A percentile compares a stretch with the other conserved stretches of the same genome.
Conservation (phyloP, 2,329 filamentous ascomycete genomes). For the Cytospora mali region DNA sequence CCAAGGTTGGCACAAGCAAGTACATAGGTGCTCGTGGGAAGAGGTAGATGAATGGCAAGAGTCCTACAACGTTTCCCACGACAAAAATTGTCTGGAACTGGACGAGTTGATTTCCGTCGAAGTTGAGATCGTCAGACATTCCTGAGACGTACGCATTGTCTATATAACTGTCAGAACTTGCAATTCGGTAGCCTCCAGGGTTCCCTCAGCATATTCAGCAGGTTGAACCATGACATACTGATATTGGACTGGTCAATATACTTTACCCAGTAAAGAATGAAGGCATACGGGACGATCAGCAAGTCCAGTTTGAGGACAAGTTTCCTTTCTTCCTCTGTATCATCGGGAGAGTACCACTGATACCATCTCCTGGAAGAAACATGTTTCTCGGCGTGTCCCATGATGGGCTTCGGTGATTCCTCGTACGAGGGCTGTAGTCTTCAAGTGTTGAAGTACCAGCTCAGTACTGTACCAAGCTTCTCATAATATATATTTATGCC, state of each 20-base stretch:
- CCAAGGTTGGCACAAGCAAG: constrained; percentile 33
- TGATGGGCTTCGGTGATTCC: not conserved
- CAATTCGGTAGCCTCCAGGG: not conserved
- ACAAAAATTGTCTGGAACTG: constrained; percentile 33
- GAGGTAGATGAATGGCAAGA: constrained; percentile 34
- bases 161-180: not conserved
- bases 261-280: constrained; percentile 32
- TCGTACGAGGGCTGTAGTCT: not conserved
- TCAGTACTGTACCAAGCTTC: not conserved
- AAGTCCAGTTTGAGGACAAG: constrained; percentile 30
- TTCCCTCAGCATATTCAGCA: not conserved
- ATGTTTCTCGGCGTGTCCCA: not conserved
- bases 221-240: constrained; percentile 28
- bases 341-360: constrained; percentile 31
- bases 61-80: constrained; percentile 33
- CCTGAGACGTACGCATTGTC: constrained; percentile 29
- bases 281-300: constrained; percentile 31
- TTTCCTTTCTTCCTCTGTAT: constrained; percentile 30
- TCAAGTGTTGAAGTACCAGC: not conserved
- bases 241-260: constrained; percentile 32
- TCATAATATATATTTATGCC: not conserved
- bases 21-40: constrained; percentile 36
- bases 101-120: constrained; percentile 29
- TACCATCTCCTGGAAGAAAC: constrained; percentile 26
- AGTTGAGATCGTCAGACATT: constrained; percentile 24